phyloP scores from a whole-genome alignment of 371 early-diverging fungal genomes.

The Apophysomyces ossiformis region DNA sequence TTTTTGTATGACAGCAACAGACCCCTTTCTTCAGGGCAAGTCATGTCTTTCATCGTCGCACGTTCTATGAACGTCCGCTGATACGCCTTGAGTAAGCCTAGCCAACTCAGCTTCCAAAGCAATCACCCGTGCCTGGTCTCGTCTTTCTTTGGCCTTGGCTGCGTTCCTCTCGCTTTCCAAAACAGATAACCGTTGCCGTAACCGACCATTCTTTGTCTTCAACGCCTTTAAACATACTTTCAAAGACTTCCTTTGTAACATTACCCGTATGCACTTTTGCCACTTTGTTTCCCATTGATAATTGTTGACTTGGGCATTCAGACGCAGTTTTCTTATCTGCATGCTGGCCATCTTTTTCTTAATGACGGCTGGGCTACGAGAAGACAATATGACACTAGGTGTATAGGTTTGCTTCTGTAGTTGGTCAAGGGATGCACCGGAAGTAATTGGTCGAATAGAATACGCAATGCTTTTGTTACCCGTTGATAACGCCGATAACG shows the following conservation, averaged over 20 bases:
- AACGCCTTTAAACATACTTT: not conserved
- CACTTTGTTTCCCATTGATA: not conserved
- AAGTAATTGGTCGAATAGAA: not conserved
- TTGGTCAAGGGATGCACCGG: too few species aligned
- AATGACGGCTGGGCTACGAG: not conserved
- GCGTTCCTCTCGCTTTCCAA: constrained; percentile 65
- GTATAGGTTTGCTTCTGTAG: not conserved
- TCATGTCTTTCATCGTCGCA: not conserved
- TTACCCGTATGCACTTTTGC: not conserved
- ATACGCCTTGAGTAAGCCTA: constrained; percentile 48
- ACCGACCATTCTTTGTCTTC: constrained; percentile 3
- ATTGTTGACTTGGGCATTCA: not conserved
- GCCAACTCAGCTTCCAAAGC: constrained; percentile 69
- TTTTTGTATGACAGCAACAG: not conserved
- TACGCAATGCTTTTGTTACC: not conserved
- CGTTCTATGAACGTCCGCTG: not conserved
- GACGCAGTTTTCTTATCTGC: not conserved
- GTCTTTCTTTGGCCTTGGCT: constrained; percentile 58
- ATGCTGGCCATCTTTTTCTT: not conserved
- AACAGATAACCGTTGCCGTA: constrained; percentile 20
- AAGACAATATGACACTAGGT: not conserved
- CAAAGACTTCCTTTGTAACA: not conserved
- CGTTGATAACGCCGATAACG: not conserved
- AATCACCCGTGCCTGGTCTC: constrained; percentile 62
- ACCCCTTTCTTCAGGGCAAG: constrained; percentile 1